phyloP scores from a whole-genome alignment of 306 rosid species.

The Quercus suber region DNA sequence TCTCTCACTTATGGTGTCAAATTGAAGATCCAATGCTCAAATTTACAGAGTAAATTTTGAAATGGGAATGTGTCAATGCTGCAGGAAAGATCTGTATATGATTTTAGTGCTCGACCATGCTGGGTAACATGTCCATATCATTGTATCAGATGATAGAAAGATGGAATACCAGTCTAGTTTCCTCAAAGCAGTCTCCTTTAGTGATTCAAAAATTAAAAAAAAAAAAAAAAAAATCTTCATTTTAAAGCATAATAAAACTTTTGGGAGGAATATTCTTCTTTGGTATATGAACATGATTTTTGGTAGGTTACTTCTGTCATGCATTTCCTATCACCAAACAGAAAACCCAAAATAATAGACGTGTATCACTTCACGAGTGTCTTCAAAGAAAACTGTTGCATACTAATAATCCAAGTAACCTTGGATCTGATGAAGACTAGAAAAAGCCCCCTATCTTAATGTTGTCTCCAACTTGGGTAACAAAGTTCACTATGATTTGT shows the following conservation, averaged over 20 bases:
- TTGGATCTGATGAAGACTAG: constrained; percentile 4
- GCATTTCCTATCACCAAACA: neutral
- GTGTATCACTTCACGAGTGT: neutral
- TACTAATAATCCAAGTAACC: neutral
- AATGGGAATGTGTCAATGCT: neutral
- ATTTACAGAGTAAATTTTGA: neutral
- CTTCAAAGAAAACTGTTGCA: neutral
- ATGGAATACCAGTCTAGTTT: neutral
- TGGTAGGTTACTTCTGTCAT: neutral
- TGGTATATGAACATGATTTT: neutral
- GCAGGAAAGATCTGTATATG: neutral
- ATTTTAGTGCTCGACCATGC: neutral
- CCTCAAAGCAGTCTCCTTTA: neutral
- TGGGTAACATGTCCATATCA: no score
- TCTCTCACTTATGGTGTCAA: neutral
- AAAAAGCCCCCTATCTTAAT: neutral
- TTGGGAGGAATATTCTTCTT: neutral
- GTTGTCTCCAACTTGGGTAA: constrained; percentile 14
- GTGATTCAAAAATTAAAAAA: neutral
- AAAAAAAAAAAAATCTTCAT: no score
- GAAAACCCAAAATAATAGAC: neutral
- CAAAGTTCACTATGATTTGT: neutral
- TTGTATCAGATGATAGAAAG: no score
- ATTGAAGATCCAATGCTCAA: neutral
- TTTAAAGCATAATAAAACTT: no score